Evolutionary conservation across 768 basidiomycete genomes (phyloP), one percentile per base, ranked within the genome.

Genomic region (Agaricus sinodeliciosus): DNA sequence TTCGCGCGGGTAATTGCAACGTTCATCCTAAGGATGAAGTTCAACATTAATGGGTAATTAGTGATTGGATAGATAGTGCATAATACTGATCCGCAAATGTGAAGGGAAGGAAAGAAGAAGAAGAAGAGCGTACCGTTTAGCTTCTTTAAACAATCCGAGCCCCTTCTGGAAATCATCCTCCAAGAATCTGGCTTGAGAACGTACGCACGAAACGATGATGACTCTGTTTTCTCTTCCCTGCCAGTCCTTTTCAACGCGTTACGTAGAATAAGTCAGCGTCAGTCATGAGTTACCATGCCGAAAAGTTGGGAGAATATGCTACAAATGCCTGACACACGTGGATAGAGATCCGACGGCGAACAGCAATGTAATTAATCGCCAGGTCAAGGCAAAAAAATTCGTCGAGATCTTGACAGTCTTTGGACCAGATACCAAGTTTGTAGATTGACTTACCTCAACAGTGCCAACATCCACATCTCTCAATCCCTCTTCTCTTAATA

Each of bases 1-100:
- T 72, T 77, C 3, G 77, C 77, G n/a, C 77, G 75, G 2, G 77
- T 78, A 26, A 79, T 77, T 9, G 75, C 74, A 7, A 78, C 77
- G 51, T 79, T 79, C 76, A 79, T 76, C 54, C 77, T 79, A 44
- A 3, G 46, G 13, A 46, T 22, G 41, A 37, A 22, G 22, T 48
- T 27, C 5, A 22, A 49, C 41, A 22, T 31, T 27, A 25, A 47
- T 42, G 27, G 27, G 37, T 22, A 22, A 9, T 34, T 11, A 15
- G 25, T 36, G 47, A 40, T 34, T 50, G 6, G 53, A 22, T 22
- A 26, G 22, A 45, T 9, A 54, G 31, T 5, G 11, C 31, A 31
- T 31, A 5, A 8, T 31, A 11, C 40, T 42, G n/a, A 28, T 9
- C 16, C 18, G 22, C 31, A 15, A 22, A 12, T 18, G 31, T 35